Evolutionary conservation across 2,329 filamentous ascomycete species (phyloP).

Genomic region (Colletotrichum euphorbiae): DNA sequence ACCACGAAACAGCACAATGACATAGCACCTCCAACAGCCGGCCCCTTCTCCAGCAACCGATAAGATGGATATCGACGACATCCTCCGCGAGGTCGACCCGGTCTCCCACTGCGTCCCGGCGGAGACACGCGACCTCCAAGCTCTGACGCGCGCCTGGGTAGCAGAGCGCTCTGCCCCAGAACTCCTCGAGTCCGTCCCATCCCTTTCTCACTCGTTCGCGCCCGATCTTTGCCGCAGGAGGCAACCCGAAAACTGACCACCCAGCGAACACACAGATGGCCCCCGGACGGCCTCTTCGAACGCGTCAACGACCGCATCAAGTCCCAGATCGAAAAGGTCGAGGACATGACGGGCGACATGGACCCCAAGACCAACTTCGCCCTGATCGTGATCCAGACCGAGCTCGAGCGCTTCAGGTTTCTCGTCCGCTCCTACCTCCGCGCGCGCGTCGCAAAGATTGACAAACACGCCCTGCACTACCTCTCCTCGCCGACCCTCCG

Average conservation of each 20-base stretch:
- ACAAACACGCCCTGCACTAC: slow-evolving; percentile 81
- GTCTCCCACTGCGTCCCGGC: slow-evolving; percentile 63
- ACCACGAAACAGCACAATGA: slow-evolving; percentile 8
- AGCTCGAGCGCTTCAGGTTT: slow-evolving; percentile 94
- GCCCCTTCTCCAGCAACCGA: neutral
- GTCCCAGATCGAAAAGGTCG: slow-evolving; percentile 76
- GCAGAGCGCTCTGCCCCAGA: slow-evolving; percentile 92
- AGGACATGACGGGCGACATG: slow-evolving; percentile 84
- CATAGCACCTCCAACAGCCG: slow-evolving; percentile 14
- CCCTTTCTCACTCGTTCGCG: neutral
- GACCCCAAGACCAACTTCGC: slow-evolving; percentile 92
- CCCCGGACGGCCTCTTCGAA: slow-evolving; percentile 80
- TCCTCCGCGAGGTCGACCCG: slow-evolving; percentile 79
- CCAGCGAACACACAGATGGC: slow-evolving; percentile 61
- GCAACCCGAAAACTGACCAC: neutral
- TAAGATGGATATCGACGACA: slow-evolving; percentile 83
- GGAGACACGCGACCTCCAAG: slow-evolving; percentile 82
- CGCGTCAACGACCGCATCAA: slow-evolving; percentile 80
- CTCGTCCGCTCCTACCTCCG: slow-evolving; percentile 86
- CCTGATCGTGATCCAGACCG: slow-evolving; percentile 95
- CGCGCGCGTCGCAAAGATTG: slow-evolving; percentile 90
- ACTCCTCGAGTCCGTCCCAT: slow-evolving; percentile 75
- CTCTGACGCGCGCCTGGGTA: slow-evolving; percentile 91
- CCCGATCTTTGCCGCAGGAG: neutral
- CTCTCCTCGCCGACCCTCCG: slow-evolving; percentile 67